Conservation (phyloP, 805 yeast species). For the Ogataea glucozyma region DNA sequence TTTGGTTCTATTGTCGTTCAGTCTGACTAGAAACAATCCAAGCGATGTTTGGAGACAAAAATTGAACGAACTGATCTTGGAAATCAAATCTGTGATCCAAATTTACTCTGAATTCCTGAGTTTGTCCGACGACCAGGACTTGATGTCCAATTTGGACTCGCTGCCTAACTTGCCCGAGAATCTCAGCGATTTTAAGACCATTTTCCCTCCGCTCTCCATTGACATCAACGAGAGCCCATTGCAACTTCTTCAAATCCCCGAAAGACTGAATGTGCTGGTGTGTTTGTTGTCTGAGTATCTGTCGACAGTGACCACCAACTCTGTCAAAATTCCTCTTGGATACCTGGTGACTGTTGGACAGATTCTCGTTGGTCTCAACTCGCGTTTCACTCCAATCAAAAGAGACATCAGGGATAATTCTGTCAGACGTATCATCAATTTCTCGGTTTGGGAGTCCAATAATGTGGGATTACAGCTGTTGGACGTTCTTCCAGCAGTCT, state of each 20-base stretch:
- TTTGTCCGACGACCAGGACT: constrained; percentile 55
- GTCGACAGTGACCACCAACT: constrained; percentile 52
- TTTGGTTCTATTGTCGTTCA: constrained; percentile 55
- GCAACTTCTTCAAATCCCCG: constrained; percentile 51
- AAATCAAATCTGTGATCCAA: constrained; percentile 54
- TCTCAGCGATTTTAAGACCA: constrained; percentile 20
- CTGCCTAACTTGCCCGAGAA: constrained; percentile 40
- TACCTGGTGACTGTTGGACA: constrained; percentile 52
- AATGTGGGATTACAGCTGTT: constrained; percentile 46
- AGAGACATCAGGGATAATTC: constrained; percentile 59
- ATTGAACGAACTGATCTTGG: constrained; percentile 49
- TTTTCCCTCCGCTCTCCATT: constrained; percentile 52
- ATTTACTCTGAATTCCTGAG: constrained; percentile 62
- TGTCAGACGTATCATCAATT: constrained; percentile 44
- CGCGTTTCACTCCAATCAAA: constrained; percentile 54
- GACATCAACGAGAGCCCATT: constrained; percentile 56
- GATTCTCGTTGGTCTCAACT: constrained; percentile 54
- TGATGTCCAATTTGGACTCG: constrained; percentile 39
- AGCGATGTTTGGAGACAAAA: constrained; percentile 48
- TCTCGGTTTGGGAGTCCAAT: constrained; percentile 48
- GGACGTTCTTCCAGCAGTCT: constrained; percentile 36
- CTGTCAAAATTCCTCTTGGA: constrained; percentile 61
- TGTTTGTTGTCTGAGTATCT: constrained; percentile 48
- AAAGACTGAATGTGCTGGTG: constrained; percentile 49
- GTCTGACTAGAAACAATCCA: constrained; percentile 53